Base-by-base conservation (phyloP, 176 grass and related monocot species). In the Musa beccarii region DNA sequence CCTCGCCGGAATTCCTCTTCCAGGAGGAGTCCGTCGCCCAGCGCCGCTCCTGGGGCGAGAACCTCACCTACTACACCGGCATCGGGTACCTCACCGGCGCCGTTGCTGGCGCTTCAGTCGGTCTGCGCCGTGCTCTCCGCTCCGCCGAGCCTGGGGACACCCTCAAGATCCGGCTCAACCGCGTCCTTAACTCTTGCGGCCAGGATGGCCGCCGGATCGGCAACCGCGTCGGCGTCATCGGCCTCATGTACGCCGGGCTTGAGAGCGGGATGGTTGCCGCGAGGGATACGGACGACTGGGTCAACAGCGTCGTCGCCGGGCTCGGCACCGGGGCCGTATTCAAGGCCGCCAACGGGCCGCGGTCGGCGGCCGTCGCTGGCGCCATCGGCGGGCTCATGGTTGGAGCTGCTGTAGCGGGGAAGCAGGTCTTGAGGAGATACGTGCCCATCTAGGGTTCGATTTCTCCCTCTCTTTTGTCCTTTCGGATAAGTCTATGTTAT, bases 41-140 rank as follows among this genome's bases (percentile, higher is more conserved):
- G 70, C 51, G 70, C n/a, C 70, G 70, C 51, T 72, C 51, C 51
- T 72, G 70, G 70, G 70, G 70, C n/a, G 70, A 72, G 51, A 72
- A 72, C 50, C 70, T 72, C 70, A 72, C 70, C 70, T 72, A 72
- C 51, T 72, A 53, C n/a, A 72, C 51, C 21, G 70, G 70, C 51
- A 53, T 72, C 2, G 69, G 69, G 10, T 72, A 72, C 69, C 69
- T 72, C 10, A 17, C 69, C n/a, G 69, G 50, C 10, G 49, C 69
- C n/a, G 10, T 4, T 16, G 50, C 69, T 3, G 50, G 69, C 19
- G 69, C 69, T 19, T 53, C 69, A 0, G 2, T 72, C 69, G 69
- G 69, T 50, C 69, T 72, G 16, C 69, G 20, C 17, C 14, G 51
- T n/a, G 50, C 69, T 16, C 2, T 53, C 69, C 69, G 26, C n/a